Evolutionary conservation across 352 stramenopile species (phyloP).

Genomic region (Globisporangium polare): DNA sequence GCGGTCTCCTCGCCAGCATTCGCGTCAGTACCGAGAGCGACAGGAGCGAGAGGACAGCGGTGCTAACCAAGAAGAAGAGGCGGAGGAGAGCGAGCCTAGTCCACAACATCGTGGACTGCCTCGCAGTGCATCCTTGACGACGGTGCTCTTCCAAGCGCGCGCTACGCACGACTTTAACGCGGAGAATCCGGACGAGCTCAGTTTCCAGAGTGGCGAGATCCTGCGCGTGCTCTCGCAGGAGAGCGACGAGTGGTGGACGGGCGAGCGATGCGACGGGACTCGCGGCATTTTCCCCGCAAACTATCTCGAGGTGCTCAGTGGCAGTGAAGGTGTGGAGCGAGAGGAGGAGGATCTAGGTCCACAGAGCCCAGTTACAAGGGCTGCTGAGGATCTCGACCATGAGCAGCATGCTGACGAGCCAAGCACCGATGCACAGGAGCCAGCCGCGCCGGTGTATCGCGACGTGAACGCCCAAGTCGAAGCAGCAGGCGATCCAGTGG

Average conservation of each 20-base stretch:
- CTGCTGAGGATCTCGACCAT: too few relatives aligned
- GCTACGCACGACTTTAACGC: conserved; percentile 36
- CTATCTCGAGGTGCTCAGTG: conserved; percentile 29
- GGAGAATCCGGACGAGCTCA: conserved; percentile 51
- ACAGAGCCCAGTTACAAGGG: too few relatives aligned
- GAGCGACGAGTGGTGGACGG: conserved; percentile 54
- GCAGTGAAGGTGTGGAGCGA: neutral
- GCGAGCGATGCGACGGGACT: conserved; percentile 56
- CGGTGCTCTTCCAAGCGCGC: conserved; percentile 18
- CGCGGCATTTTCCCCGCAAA: conserved; percentile 54
- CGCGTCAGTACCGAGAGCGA: conserved; percentile 34
- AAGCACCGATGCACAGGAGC: neutral
- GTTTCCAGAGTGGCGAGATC: conserved; percentile 42
- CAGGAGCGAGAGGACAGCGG: conserved; percentile 9
- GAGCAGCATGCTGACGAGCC: neutral
- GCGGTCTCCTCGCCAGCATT: conserved; percentile 25
- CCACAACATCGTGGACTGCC: neutral
- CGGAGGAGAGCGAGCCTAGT: neutral
- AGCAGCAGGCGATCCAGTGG: neutral
- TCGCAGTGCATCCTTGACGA: neutral
- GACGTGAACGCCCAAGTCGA: conserved; percentile 12
- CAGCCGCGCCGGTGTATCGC: conserved; percentile 2
- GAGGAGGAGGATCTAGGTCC: too few relatives aligned
- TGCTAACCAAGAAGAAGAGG: neutral
- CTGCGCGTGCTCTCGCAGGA: conserved; percentile 48